Base-by-base conservation (phyloP, 2,329 filamentous ascomycete species). In the Cladorrhinum sp. region DNA sequence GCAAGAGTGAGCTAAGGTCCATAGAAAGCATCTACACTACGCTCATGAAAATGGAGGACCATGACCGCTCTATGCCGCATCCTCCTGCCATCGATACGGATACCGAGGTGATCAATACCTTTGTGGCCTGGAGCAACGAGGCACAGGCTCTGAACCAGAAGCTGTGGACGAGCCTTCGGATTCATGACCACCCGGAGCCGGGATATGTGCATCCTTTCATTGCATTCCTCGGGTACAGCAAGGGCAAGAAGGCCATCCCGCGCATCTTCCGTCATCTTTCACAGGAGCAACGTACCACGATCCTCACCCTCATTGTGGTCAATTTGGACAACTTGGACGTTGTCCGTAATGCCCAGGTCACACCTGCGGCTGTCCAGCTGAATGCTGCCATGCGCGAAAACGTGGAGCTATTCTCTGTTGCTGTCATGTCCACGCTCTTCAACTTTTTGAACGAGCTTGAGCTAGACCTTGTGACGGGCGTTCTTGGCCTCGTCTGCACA, bases 181-280 rank as follows among this genome's bases (percentile, higher is more conserved):
- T 99, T 55, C 91, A 96, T 76, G 94, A 96, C 72, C 93, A 92
- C 1, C 95, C 97, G 67, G 59, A 59, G 10, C 48, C 52, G 14
- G 63, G 64, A 18, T 55, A 30, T 14, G 82, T 87, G 18, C 95
- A 99, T 73, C 95, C 95, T 0, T 99, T 99, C 76, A 97, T 99
- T 68, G 91, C 93, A 52, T 94, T 99, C 74, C 80, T 99, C 52
- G 96, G 93, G 3, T 96, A 95, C 71, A 86, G 88, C 67, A 99
- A 99, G 80, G 95, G 95, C 71, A 98, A 97, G 79, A 96, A 95
- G 79, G 91, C 91, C 1, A 92, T 99, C 63, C 92, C 92, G 55
- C 91, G 95, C 59, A 90, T 98, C 57, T 98, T 98, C 84, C 89
- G 92, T 49, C 92, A 97, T 71, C 90, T 97, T 57, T 90, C 90